These are phyloP conservation scores for Boletus sp. DNA, from an alignment of 768 basidiomycete species.

Conservation along the genomic window DNA sequence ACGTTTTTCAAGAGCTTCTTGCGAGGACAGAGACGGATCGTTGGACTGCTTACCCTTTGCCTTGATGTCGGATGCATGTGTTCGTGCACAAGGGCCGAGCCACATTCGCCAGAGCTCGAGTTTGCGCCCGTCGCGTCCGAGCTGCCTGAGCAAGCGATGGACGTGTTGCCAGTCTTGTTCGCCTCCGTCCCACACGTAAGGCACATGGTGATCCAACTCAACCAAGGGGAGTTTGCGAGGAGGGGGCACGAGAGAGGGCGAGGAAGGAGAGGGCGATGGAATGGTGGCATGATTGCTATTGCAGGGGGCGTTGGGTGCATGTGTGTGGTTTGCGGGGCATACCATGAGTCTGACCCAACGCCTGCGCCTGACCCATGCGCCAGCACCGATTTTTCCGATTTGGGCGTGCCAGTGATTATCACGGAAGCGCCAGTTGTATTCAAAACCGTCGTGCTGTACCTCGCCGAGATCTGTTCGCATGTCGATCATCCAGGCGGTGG, in stretches of 20 bases:
- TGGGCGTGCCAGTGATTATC: slow-evolving; percentile 61
- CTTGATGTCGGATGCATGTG: slow-evolving; percentile 18
- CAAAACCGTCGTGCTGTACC: slow-evolving; percentile 80
- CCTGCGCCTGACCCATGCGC: slow-evolving; percentile 73
- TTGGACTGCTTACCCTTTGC: slow-evolving; percentile 46
- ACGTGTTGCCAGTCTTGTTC: slow-evolving; percentile 62
- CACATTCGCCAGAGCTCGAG: slow-evolving; percentile 75
- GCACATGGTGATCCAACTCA: slow-evolving; percentile 19
- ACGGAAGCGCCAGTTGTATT: slow-evolving; percentile 81
- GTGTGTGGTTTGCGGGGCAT: slow-evolving; percentile 45
- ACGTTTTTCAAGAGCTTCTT: slow-evolving; percentile 2
- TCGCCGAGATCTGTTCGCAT: slow-evolving; percentile 75
- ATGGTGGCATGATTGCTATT: not conserved
- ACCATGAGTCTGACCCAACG: slow-evolving; percentile 87
- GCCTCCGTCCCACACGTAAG: slow-evolving; percentile 54
- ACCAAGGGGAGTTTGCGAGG: slow-evolving; percentile 18
- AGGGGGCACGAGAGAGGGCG: slow-evolving; percentile 13
- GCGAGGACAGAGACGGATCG: slow-evolving; percentile 5
- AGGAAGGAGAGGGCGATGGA: not conserved
- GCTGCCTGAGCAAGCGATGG: slow-evolving; percentile 46
- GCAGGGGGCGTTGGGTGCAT: not conserved
- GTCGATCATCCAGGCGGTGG: slow-evolving; percentile 81
- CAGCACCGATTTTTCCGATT: slow-evolving; percentile 55
- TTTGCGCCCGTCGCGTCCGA: slow-evolving; percentile 66
- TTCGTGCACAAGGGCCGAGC: slow-evolving; percentile 44